Base-by-base conservation (phyloP, 768 basidiomycete genomes). In the Panellus pusillus region DNA sequence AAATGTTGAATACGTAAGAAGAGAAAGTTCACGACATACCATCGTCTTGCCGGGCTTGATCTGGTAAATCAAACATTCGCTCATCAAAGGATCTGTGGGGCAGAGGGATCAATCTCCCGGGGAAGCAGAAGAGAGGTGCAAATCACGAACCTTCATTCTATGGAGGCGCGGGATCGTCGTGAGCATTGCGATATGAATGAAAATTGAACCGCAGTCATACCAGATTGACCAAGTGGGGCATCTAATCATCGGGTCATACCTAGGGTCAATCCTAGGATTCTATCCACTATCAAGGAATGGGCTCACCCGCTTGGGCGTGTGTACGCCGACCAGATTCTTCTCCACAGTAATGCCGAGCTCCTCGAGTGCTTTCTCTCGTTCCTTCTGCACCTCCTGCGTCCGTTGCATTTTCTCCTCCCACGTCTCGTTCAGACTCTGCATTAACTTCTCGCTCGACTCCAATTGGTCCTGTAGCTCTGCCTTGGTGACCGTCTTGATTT, bases 311-410 rank as follows among this genome's bases (percentile, higher is more conserved):
- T 98, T 98, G 28, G 97, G 97, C 18, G 97, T 94, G 75, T 97
- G 94, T 52, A 99, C 97, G 46, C 97, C 96, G 52, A 98, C 90
- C 51, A 91, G 73, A 61, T 94, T 91, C 80, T 94, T 98, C 73
- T 98, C 96, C 55, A 99, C 93, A 37, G 91, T 91, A 71, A 99
- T 98, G 32, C 97, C 97, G 57, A 99, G 75, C 72, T 97, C 96
- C 72, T 99, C 97, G 44, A 99, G 72, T 9, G 97, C 97, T 77
- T 93, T 89, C 77, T 99, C 97, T 57, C 97, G 84, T 72, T 98
- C 95, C 66, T 89, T 91, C 76, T 98, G 95, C 28, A 98, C 91
- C 70, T 92, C 89, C 67, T 93, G 89, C 17, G 96, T 98, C 67
- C 92, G 82, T 64, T 75, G 73, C 78, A 98, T 74, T 76, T 96